Percentiles rank a stretch among this genome's conserved stretches.
phyloP scores from a whole-genome alignment of 495 filamentous ascomycete species.

The Aspergillus bridgeri region DNA sequence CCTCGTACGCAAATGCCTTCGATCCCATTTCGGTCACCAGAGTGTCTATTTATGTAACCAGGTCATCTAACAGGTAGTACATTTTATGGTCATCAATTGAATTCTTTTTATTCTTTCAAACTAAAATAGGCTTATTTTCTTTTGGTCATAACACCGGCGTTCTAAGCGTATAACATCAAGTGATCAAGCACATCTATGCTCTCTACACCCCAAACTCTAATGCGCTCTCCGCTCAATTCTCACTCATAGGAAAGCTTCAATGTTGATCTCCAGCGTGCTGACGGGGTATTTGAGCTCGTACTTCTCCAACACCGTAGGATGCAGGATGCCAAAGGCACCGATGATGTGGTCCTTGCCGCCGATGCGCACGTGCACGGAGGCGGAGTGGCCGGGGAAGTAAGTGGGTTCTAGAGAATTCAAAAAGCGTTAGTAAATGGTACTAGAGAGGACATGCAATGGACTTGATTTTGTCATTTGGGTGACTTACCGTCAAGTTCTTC shows the following conservation, averaged over 20 bases:
- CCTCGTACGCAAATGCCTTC: not conserved
- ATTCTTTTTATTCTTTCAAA: not conserved
- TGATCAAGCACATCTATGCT: not conserved
- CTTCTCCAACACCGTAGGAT: constrained; percentile 87
- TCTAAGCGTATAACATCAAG: not conserved
- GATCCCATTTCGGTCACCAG: no score
- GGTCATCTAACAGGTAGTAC: not conserved
- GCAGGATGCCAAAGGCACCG: constrained; percentile 88
- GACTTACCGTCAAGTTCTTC: constrained; percentile 74
- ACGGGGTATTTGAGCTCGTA: constrained; percentile 93
- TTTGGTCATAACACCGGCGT: not conserved
- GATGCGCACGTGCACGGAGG: constrained; percentile 71
- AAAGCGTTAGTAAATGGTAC: constrained; percentile 9
- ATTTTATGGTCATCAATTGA: not conserved
- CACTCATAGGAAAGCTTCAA: constrained; percentile 83
- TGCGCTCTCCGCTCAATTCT: constrained; percentile 3
- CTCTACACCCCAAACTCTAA: not conserved
- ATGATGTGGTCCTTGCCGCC: constrained; percentile 67
- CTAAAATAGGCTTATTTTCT: not conserved
- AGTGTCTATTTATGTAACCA: no score
- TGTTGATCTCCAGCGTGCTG: constrained; percentile 91
- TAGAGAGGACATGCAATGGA: not conserved
- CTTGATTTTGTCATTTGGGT: not conserved
- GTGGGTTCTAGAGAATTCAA: constrained; percentile 59
- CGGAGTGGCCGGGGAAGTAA: constrained; percentile 87